A percentile compares a stretch with the other conserved stretches of the same genome.
Conservation (phyloP, 768 basidiomycete genomes). For the Panellus pusillus region DNA sequence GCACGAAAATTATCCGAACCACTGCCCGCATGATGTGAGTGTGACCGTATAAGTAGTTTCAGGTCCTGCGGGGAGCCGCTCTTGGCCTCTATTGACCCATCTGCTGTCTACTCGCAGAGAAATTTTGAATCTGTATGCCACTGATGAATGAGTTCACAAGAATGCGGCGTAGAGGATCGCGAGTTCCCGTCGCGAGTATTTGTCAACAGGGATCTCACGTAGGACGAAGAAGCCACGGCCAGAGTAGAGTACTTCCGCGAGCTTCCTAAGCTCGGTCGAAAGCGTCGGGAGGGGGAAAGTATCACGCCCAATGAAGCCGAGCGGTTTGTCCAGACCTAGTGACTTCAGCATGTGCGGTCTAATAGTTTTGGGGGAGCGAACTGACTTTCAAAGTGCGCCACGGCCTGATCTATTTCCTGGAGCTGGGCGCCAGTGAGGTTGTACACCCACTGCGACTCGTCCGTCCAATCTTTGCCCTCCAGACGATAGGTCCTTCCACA, state of each 20-base stretch:
- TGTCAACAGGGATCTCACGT: conserved; percentile 44
- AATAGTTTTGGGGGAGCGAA: neutral
- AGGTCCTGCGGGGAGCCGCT: too few species aligned
- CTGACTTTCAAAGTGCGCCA: conserved; percentile 41
- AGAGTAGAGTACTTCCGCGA: conserved; percentile 43
- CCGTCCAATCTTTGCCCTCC: conserved; percentile 44
- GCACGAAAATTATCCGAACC: too few species aligned
- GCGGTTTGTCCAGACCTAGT: conserved; percentile 28
- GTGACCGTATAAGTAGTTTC: too few species aligned
- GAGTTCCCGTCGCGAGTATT: conserved; percentile 39
- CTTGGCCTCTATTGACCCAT: too few species aligned
- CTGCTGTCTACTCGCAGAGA: too few species aligned
- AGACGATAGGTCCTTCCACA: conserved; percentile 42
- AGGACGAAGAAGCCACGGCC: conserved; percentile 52
- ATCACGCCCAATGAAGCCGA: conserved; percentile 37
- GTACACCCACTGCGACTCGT: conserved; percentile 45
- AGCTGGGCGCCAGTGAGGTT: conserved; percentile 34
- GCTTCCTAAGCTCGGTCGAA: conserved; percentile 31
- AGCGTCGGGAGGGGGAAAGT: conserved; percentile 47
- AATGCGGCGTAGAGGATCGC: conserved; percentile 47
- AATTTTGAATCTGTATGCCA: too few species aligned
- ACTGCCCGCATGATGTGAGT: too few species aligned
- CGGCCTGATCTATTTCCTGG: conserved; percentile 39
- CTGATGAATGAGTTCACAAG: too few species aligned
- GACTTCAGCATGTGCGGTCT: neutral